Evolutionary conservation across 345 rosid species (phyloP).

Genomic region (Salix viminalis): DNA sequence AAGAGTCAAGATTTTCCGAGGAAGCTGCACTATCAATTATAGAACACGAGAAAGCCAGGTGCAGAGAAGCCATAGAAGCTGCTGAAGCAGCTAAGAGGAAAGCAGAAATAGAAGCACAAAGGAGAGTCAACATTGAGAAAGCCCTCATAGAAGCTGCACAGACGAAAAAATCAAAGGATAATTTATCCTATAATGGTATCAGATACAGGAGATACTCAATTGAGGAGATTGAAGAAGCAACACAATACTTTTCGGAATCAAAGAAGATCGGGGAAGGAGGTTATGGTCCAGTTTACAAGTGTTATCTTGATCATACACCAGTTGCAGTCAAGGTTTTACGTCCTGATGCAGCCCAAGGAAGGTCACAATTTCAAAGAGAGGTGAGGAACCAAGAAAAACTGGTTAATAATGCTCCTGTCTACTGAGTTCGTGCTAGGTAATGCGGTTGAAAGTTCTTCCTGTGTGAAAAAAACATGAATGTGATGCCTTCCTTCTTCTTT

Average conservation of each 20-base stretch:
- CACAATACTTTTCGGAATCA: slow-evolving; percentile 45
- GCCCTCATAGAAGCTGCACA: slow-evolving; percentile 53
- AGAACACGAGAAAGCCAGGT: slow-evolving; percentile 59
- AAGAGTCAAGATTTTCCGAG: slow-evolving; percentile 57
- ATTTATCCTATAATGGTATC: slow-evolving; percentile 24
- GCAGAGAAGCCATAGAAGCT: slow-evolving; percentile 59
- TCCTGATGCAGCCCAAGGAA: slow-evolving; percentile 95
- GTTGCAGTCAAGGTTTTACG: slow-evolving; percentile 85
- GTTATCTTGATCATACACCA: slow-evolving; percentile 75
- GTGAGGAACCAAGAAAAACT: slow-evolving; percentile 29
- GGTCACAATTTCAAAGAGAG: slow-evolving; percentile 84
- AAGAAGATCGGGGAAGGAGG: slow-evolving; percentile 93
- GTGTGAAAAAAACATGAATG: too few relatives aligned
- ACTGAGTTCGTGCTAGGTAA: too few relatives aligned
- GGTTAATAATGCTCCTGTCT: neutral
- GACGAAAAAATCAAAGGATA: slow-evolving; percentile 27
- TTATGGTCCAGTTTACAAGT: slow-evolving; percentile 83
- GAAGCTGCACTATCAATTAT: slow-evolving; percentile 51
- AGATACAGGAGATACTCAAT: slow-evolving; percentile 70
- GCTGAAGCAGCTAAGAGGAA: slow-evolving; percentile 60
- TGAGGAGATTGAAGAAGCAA: slow-evolving; percentile 79
- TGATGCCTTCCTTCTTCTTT: too few relatives aligned
- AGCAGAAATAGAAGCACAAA: slow-evolving; percentile 57
- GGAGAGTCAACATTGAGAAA: slow-evolving; percentile 46
- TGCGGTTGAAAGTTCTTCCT: too few relatives aligned